A percentile compares a stretch with the other conserved stretches of the same genome.
Evolutionary conservation across 1,139 yeast genomes (phyloP).

Genomic region (Meyerozyma athensensis): DNA sequence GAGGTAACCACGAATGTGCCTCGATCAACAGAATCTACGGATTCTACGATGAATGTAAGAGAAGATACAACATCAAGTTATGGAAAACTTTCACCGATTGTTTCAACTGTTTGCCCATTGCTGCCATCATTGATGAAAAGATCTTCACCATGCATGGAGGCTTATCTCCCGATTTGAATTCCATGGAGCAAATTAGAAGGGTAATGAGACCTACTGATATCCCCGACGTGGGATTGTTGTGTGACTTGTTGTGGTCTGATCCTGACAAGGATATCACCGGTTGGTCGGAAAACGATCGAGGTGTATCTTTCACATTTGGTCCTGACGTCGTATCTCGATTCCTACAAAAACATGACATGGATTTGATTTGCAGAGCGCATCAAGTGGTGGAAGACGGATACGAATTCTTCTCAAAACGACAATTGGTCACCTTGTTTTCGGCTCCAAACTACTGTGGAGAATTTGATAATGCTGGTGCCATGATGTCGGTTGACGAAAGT

Average conservation of each 20-base stretch:
- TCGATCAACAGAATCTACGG: slow-evolving; percentile 96
- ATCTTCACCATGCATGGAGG: slow-evolving; percentile 99
- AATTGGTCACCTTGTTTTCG: slow-evolving; percentile 87
- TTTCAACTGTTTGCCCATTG: slow-evolving; percentile 96
- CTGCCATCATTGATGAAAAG: slow-evolving; percentile 95
- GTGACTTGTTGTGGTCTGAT: slow-evolving; percentile 97
- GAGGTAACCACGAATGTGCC: slow-evolving; percentile 98
- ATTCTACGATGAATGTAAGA: slow-evolving; percentile 94
- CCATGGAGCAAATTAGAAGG: slow-evolving; percentile 97
- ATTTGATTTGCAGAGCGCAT: slow-evolving; percentile 95
- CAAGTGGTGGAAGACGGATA: slow-evolving; percentile 99
- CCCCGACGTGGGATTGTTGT: slow-evolving; percentile 92
- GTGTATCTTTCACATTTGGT: slow-evolving; percentile 95
- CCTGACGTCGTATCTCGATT: slow-evolving; percentile 95
- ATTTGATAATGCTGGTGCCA: slow-evolving; percentile 97
- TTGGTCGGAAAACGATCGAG: slow-evolving; percentile 98
- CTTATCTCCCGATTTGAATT: slow-evolving; percentile 89
- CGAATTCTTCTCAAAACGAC: slow-evolving; percentile 93
- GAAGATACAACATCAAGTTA: slow-evolving; percentile 93
- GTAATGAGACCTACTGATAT: slow-evolving; percentile 99
- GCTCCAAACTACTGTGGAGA: slow-evolving; percentile 99
- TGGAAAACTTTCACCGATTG: slow-evolving; percentile 99
- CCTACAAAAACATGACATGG: slow-evolving; percentile 94
- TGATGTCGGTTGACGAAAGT: slow-evolving; percentile 98
- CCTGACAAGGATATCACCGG: slow-evolving; percentile 97